These are phyloP conservation scores for Thalassiosira sp. DNA, from an alignment of 352 stramenopile genomes.

Conservation along the genomic window DNA sequence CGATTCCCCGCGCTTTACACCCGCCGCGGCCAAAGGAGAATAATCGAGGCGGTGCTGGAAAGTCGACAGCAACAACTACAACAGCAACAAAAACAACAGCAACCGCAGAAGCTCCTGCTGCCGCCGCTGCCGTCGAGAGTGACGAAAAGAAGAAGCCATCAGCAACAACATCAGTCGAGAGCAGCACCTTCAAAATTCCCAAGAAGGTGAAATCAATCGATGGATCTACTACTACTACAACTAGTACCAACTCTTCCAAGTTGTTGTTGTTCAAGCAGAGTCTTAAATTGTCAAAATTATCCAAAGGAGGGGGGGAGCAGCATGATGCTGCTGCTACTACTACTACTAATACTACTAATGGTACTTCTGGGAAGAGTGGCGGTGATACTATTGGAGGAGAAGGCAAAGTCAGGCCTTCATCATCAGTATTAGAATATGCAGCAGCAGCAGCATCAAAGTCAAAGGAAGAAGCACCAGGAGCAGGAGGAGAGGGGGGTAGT, in stretches of 20 bases:
- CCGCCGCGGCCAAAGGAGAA: constrained; percentile 33
- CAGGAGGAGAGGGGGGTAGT: background rate
- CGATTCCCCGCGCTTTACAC: constrained; percentile 57
- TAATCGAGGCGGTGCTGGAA: background rate
- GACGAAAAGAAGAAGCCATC: background rate
- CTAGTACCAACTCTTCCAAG: no score
- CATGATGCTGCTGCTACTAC: background rate
- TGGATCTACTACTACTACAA: constrained; percentile 2
- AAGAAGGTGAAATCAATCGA: constrained; percentile 2
- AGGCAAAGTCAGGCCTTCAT: background rate
- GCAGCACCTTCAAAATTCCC: constrained; percentile 1
- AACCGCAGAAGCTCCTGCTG: background rate
- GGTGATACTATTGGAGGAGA: no score
- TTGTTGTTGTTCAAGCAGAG: constrained; percentile 24
- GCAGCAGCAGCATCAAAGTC: background rate
- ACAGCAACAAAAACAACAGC: background rate
- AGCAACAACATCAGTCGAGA: background rate
- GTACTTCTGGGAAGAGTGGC: background rate
- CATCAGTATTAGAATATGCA: no score
- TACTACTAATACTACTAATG: background rate
- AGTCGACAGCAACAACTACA: background rate
- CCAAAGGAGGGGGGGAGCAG: background rate
- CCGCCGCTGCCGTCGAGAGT: background rate
- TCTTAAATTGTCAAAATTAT: constrained; percentile 14
- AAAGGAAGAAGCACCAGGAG: background rate